Percentiles rank a stretch among this genome's conserved stretches.
Conservation (phyloP, 2,329 filamentous ascomycete genomes). For the Byssochlamys sp. region DNA sequence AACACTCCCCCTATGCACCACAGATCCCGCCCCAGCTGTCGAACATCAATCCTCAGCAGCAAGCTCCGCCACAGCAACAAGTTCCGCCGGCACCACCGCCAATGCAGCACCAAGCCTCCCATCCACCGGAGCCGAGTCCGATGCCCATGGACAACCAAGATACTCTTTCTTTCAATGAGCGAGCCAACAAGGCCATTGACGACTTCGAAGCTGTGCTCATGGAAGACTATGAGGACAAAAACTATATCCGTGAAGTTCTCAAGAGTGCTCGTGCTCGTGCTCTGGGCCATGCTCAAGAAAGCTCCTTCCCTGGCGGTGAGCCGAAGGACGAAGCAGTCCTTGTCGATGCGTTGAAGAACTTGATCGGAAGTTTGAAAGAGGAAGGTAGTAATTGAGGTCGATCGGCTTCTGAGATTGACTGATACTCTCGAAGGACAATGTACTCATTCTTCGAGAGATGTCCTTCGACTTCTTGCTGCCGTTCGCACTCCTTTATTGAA, state of each 20-base stretch:
- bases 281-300: constrained; percentile 30
- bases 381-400: constrained; percentile 11
- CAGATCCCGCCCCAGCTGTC: constrained; percentile 14
- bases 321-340: constrained; percentile 36
- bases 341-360: constrained; percentile 29
- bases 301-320: constrained; percentile 35
- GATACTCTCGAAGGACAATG: neutral
- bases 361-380: constrained; percentile 32
- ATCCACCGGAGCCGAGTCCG: constrained; percentile 11
- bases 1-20: constrained; percentile 15
- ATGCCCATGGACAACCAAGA: constrained; percentile 17
- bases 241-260: constrained; percentile 36
- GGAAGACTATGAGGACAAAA: constrained; percentile 38
- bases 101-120: constrained; percentile 10
- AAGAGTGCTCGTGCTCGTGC: constrained; percentile 34
- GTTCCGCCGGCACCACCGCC: constrained; percentile 4
- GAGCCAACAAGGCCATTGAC: constrained; percentile 36
- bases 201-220: constrained; percentile 36
- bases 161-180: constrained; percentile 29
- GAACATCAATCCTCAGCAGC: constrained; percentile 11
- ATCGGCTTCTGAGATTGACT: neutral
- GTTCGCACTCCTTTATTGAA: constrained; percentile 6
- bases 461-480: neutral
- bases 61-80: neutral
- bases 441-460: neutral